Evolutionary conservation across 306 rosid species (phyloP).

Genomic region (Alnus glutinosa): DNA sequence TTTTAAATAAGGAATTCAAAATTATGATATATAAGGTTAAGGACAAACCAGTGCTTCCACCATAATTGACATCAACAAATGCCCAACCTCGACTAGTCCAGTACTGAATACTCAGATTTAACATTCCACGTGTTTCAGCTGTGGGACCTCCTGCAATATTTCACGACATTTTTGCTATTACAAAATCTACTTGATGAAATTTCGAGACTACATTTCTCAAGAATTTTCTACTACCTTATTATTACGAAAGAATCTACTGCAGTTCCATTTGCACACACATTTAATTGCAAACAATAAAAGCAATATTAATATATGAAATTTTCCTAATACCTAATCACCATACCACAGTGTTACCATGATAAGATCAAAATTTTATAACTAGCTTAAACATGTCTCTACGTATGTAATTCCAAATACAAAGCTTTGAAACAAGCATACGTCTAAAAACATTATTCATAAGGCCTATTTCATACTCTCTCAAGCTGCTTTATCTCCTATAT

Average conservation of each 20-base stretch:
- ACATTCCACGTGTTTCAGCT: conserved; percentile 65
- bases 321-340: not conserved
- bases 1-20: conserved; percentile 8
- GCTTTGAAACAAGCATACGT: not conserved
- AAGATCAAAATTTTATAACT: not conserved
- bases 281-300: not conserved
- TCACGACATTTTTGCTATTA: conserved; percentile 12
- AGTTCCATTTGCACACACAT: not conserved
- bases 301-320: not conserved
- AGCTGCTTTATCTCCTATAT: not conserved
- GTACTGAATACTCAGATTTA: conserved; percentile 75
- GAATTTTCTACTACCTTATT: not conserved
- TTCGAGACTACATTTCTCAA: not conserved
- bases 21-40: conserved; percentile 19
- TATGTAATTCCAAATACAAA: not conserved
- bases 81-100: conserved; percentile 99
- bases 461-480: not conserved
- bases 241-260: not conserved
- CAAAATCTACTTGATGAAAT: not conserved
- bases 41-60: conserved; percentile 98
- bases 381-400: not conserved
- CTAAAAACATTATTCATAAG: not conserved
- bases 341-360: not conserved
- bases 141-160: conserved; percentile 92
- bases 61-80: conserved; percentile 81